Evolutionary conservation across 345 rosid species (phyloP), one percentile per base, ranked within the genome.

Genomic region (Moricandia moricandioides): DNA sequence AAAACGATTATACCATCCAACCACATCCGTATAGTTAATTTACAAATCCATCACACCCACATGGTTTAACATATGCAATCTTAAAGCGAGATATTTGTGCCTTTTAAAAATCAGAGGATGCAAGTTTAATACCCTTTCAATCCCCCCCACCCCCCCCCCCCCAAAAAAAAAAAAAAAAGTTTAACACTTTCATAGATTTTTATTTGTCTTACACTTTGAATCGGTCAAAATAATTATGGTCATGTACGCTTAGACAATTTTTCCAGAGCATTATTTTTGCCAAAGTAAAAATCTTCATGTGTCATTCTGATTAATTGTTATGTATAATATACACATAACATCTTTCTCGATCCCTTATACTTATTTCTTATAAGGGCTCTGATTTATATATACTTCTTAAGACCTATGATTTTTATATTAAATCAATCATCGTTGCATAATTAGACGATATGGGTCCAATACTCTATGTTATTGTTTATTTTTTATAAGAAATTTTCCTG

Each of bases 51-150:
- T n/a, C n/a, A n/a, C n/a, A n/a, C n/a, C n/a, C n/a, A n/a, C n/a
- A n/a, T n/a, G n/a, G n/a, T n/a, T n/a, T n/a, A n/a, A n/a, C n/a
- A n/a, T n/a, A n/a, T 33, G 65, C 39, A 6, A 43, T 63, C 52
- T 62, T 43, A 39, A 69, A 76, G 52, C 57, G 61, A 35, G 79
- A 68, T 62, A 62, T 52, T 74, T 69, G 69, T 75, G 79, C 73
- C 56, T 26, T 62, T 62, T 69, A 1, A 27, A 60, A 61, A 37
- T 61, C 59, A 55, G 65, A 39, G 51, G 49, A 56, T 76, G 67
- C 79, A 69, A 62, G 74, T 29, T 29, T 29, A 3, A 29, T 29
- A 2, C 24, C 2, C 24, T 21, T 21, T 21, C 24, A 21, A 21
- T 21, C 24, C 24, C 24, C 24, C 24, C n/a, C n/a, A n/a, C n/a